phyloP scores from a whole-genome alignment of 768 basidiomycete genomes.

The Hortiboletus campestris region DNA sequence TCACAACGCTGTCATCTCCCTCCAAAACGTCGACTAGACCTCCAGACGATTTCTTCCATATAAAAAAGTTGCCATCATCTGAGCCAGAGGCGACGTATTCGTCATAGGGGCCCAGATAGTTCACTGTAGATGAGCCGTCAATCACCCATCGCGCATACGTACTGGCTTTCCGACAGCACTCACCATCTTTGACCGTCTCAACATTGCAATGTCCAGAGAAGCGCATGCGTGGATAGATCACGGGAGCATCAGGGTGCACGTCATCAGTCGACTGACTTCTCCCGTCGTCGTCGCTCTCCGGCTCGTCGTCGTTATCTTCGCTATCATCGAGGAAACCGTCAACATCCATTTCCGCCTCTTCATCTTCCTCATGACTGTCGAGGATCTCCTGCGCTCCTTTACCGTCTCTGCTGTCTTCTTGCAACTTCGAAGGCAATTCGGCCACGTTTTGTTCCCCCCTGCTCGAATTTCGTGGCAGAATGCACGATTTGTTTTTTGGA shows the following conservation, averaged over 20 bases:
- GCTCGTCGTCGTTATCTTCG: slow-evolving; percentile 28
- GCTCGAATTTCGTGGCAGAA: slow-evolving; percentile 31
- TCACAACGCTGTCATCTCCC: slow-evolving; percentile 79
- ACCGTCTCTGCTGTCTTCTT: background rate
- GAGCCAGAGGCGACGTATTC: slow-evolving; percentile 82
- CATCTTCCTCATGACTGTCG: slow-evolving; percentile 14
- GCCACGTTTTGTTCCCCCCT: background rate
- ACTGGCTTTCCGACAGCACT: slow-evolving; percentile 20
- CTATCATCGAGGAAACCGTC: slow-evolving; percentile 29
- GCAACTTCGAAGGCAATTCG: background rate
- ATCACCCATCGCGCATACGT: background rate
- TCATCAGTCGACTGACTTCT: slow-evolving; percentile 23
- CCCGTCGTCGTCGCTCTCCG: slow-evolving; percentile 35
- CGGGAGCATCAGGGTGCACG: slow-evolving; percentile 39
- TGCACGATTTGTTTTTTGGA: slow-evolving; percentile 19
- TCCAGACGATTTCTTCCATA: slow-evolving; percentile 75
- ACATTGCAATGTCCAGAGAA: slow-evolving; percentile 75
- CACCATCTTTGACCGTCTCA: slow-evolving; percentile 86
- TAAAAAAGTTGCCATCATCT: slow-evolving; percentile 85
- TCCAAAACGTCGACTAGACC: slow-evolving; percentile 74
- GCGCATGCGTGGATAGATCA: slow-evolving; percentile 60
- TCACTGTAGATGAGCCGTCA: slow-evolving; percentile 48
- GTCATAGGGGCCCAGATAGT: slow-evolving; percentile 76
- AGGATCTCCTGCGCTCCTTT: slow-evolving; percentile 4
- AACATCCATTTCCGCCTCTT: slow-evolving; percentile 28